Percentiles rank a stretch among this genome's conserved stretches.
Conservation (phyloP, 2,329 filamentous ascomycete genomes). For the Fusarium paranaense region DNA sequence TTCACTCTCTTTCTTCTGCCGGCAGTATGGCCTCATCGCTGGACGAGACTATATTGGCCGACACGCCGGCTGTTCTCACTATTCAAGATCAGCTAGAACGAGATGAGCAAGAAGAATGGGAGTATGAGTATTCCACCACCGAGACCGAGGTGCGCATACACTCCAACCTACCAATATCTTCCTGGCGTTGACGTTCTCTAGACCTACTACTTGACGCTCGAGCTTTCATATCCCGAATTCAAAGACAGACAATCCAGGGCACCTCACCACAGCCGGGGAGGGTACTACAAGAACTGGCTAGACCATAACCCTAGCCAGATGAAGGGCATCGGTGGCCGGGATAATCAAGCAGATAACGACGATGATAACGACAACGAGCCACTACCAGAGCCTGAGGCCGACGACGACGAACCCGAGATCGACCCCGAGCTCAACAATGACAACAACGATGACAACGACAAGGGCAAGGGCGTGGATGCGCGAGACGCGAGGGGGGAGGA, state of each 20-base stretch:
- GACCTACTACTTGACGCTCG: conserved; percentile 74
- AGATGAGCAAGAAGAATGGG: conserved; percentile 70
- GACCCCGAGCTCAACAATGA: conserved; percentile 38
- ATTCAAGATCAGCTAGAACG: conserved; percentile 45
- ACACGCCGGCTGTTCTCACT: conserved; percentile 43
- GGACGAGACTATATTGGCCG: conserved; percentile 31
- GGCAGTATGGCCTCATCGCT: conserved; percentile 25
- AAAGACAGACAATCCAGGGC: conserved; percentile 57
- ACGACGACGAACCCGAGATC: conserved; percentile 44
- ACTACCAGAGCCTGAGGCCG: conserved; percentile 51
- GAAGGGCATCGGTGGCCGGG: conserved; percentile 19
- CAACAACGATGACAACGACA: conserved; percentile 36
- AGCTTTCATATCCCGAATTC: conserved; percentile 71
- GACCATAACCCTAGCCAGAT: conserved; percentile 45
- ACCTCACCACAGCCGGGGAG: conserved; percentile 55
- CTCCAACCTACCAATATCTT: neutral
- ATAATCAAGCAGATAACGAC: conserved; percentile 38
- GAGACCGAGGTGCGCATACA: conserved; percentile 66
- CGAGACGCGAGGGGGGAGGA: conserved; percentile 25
- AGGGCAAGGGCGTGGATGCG: conserved; percentile 31
- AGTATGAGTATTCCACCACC: conserved; percentile 74
- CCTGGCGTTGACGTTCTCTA: conserved; percentile 46
- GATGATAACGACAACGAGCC: conserved; percentile 48
- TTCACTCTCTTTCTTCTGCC: neutral
- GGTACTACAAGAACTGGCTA: conserved; percentile 60